Base-by-base conservation (phyloP, 208 protist species). In the Trypanosoma platydactyli region DNA sequence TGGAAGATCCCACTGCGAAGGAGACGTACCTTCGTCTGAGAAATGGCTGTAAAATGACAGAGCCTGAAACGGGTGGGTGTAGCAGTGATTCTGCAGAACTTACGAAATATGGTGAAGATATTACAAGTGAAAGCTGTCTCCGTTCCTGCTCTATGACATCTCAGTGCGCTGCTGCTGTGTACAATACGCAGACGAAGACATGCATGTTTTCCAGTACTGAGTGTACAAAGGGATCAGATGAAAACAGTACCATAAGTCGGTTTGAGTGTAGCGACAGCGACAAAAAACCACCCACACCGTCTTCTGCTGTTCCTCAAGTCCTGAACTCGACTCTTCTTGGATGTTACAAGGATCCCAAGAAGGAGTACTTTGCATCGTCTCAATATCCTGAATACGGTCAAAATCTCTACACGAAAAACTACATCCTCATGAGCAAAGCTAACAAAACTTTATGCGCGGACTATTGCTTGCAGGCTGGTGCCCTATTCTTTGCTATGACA, bases 201-300 rank as follows among this genome's bases (percentile, higher is more conserved):
- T 62, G 56, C 42, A 50, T 18, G 24, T 62, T 62, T 62, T 62
- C 56, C 41, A 62, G 42, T 29, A 50, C 27, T 35, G 50, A 50
- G 18, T 62, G 56, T 20, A 50, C 38, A 22, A 41, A 4, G 15
- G 42, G 4, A 49, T n/a, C 38, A 50, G 30, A 25, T 35, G 44
- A 25, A 38, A 0, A 62, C 11, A 40, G 16, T 35, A 25, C 50
- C 22, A 25, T 50, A 27, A 62, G 56, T 62, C 35, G 41, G 22
- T 62, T 62, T 33, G 1, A 50, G 38, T 62, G 56, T 41, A 30
- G 12, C 22, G 20, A 13, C 20, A 6, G 50, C 27, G 40, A 62
- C 46, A 9, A 12, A 50, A 3, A 46, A 50, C 56, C 56, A 15
- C 56, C 56, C 30, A 27, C 30, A 25, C 56, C 56, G 46, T 20